phyloP scores from a whole-genome alignment of 78 protist genomes.

The Andalucia godoyi region DNA sequence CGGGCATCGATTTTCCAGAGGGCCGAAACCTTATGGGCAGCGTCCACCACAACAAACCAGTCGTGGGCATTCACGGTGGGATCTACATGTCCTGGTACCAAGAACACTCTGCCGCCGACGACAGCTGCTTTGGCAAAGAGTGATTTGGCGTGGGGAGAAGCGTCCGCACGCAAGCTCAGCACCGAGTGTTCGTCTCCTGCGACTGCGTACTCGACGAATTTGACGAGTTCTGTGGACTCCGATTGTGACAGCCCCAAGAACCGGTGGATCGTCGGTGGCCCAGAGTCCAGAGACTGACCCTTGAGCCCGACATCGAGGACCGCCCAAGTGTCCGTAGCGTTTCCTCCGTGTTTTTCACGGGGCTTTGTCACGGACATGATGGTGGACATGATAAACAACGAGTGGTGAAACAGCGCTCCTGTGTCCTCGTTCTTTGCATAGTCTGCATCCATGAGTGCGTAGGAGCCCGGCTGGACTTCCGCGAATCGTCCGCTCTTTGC shows the following conservation, averaged over 20 bases:
- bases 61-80: conserved; percentile 18
- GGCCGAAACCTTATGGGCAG: too few relatives aligned
- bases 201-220: too few relatives aligned
- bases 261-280: background rate
- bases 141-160: background rate
- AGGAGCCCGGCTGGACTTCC: conserved; percentile 28
- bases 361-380: background rate
- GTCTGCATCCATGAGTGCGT: conserved; percentile 14
- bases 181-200: conserved; percentile 5
- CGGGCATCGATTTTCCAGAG: too few relatives aligned
- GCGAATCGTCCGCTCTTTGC: background rate
- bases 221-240: too few relatives aligned
- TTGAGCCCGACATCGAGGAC: conserved; percentile 20
- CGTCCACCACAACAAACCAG: too few relatives aligned
- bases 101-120: background rate
- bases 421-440: background rate
- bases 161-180: background rate
- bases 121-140: background rate
- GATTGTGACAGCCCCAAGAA: too few relatives aligned
- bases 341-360: background rate
- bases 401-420: background rate
- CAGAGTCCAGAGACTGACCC: conserved; percentile 6
- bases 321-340: too few relatives aligned
- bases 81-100: conserved; percentile 15
- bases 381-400: background rate